A percentile compares a stretch with the other conserved stretches of the same genome.
Conservation (phyloP, 805 yeast species). For the Priceomyces carsonii region DNA sequence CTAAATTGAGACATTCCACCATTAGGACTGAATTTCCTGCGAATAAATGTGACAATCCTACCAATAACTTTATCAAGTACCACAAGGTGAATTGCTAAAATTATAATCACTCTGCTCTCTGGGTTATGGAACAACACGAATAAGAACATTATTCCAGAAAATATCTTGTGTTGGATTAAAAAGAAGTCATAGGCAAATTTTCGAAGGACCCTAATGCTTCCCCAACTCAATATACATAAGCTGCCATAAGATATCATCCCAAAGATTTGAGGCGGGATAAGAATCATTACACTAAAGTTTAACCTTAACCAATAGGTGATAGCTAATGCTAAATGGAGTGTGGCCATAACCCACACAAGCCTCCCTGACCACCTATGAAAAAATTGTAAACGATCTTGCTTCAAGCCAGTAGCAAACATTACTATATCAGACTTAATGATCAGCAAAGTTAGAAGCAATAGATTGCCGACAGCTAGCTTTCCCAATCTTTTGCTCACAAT, state of each 20-base stretch:
- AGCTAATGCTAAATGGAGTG: slow-evolving; percentile 35
- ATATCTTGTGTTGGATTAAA: slow-evolving; percentile 43
- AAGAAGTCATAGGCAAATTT: slow-evolving; percentile 44
- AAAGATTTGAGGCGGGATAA: slow-evolving; percentile 51
- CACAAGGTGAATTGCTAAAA: slow-evolving; percentile 43
- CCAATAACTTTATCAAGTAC: slow-evolving; percentile 41
- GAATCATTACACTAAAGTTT: slow-evolving; percentile 38
- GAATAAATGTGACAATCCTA: slow-evolving; percentile 30
- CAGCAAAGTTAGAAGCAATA: slow-evolving; percentile 38
- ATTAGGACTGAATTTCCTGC: slow-evolving; percentile 35
- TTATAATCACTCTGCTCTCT: slow-evolving; percentile 30
- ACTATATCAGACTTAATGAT: slow-evolving; percentile 42
- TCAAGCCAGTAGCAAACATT: slow-evolving; percentile 41
- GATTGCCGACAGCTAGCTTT: slow-evolving; percentile 38
- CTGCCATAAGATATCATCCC: slow-evolving; percentile 47
- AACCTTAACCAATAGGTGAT: slow-evolving; percentile 42
- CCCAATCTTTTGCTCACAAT: slow-evolving; percentile 45
- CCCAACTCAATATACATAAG: slow-evolving; percentile 37
- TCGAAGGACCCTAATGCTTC: slow-evolving; percentile 35
- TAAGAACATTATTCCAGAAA: slow-evolving; percentile 43
- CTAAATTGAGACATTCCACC: slow-evolving; percentile 39
- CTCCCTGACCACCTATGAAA: slow-evolving; percentile 50
- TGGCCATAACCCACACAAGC: slow-evolving; percentile 33
- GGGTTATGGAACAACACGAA: slow-evolving; percentile 43
- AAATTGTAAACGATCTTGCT: slow-evolving; percentile 37